These are phyloP conservation scores for Fraxinus pennsylvanica DNA, from an alignment of 257 asterid species.

Conservation along the genomic window DNA sequence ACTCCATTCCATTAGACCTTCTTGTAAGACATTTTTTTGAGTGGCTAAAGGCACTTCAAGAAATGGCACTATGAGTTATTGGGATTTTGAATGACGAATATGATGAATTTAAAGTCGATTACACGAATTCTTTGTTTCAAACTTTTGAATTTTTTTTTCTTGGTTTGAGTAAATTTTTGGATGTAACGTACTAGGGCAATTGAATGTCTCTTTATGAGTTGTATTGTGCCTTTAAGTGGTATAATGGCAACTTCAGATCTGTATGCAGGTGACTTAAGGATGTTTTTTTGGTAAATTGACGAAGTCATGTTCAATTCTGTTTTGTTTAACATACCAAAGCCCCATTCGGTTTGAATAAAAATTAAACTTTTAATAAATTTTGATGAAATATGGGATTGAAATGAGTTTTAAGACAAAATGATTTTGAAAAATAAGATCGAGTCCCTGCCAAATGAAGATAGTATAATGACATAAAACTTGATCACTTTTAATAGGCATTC, in stretches of 20 bases:
- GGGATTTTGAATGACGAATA: constrained; percentile 8
- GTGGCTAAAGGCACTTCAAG: background rate
- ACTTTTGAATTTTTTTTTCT: constrained; percentile 11
- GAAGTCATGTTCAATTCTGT: background rate
- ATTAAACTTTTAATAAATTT: too few species aligned
- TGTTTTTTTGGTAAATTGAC: background rate
- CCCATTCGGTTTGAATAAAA: too few species aligned
- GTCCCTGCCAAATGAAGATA: background rate
- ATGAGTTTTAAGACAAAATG: too few species aligned
- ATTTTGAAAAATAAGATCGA: too few species aligned
- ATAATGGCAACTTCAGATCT: background rate
- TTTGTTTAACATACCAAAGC: background rate
- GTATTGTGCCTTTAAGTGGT: constrained; percentile 23
- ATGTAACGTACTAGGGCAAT: constrained; percentile 25
- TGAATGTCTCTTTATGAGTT: constrained; percentile 11
- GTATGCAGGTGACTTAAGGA: background rate
- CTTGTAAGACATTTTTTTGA: constrained; percentile 18
- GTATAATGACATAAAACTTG: too few species aligned
- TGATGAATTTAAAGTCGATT: constrained; percentile 11
- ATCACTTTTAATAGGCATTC: background rate
- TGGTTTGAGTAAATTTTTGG: constrained; percentile 36
- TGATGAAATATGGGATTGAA: too few species aligned
- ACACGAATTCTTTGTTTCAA: constrained; percentile 21
- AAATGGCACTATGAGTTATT: constrained; percentile 9
- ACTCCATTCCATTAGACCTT: constrained; percentile 23